Base-by-base conservation (phyloP, 768 basidiomycete species). In the Tricholoma bakamatsutake region DNA sequence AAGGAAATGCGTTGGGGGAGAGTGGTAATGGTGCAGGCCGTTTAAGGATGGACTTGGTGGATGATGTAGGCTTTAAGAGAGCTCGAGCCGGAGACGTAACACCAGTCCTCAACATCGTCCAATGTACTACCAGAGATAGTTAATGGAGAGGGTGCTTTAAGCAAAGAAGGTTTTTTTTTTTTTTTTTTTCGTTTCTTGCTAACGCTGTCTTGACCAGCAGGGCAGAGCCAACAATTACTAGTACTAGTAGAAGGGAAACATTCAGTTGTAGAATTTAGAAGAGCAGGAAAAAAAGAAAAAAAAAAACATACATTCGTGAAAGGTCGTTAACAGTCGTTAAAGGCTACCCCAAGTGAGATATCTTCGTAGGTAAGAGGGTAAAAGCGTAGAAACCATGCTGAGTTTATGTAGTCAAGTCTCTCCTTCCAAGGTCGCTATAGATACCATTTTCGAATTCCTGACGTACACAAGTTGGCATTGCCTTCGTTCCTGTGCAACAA, bases 191-290 rank as follows among this genome's bases (percentile, higher is more conserved):
- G n/a, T n/a, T n/a, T n/a, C n/a, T 65, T 64, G 65, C 64, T 65
- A 72, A 70, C 69, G 67, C 69, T 71, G 72, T 71, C 74, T 76
- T 76, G 74, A 67, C 75, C 75, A 76, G 74, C 74, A 78, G 74
- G 73, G 64, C 72, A 72, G 64, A 70, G 69, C 67, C 60, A 56
- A 52, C 51, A 28, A 42, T 57, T 57, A 34, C 21, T 24, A 24
- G 21, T 57, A 34, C 21, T 24, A 24, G 21, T 24, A 24, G 21
- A 24, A 24, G 21, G 21, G 21, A 24, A 24, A 24, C 21, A 24
- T 24, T 10, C 47, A 35, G 34, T 3, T 13, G 8, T 35, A 13
- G 13, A 35, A 35, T 35, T 35, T 24, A 24, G 10, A 13, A 35
- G 34, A 13, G 2, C 10, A 11, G 12, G 11, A 52, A 34, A 30